Percentiles rank a stretch among this genome's conserved stretches.
phyloP scores from a whole-genome alignment of 768 basidiomycete genomes.

The Tulasnella sp. region DNA sequence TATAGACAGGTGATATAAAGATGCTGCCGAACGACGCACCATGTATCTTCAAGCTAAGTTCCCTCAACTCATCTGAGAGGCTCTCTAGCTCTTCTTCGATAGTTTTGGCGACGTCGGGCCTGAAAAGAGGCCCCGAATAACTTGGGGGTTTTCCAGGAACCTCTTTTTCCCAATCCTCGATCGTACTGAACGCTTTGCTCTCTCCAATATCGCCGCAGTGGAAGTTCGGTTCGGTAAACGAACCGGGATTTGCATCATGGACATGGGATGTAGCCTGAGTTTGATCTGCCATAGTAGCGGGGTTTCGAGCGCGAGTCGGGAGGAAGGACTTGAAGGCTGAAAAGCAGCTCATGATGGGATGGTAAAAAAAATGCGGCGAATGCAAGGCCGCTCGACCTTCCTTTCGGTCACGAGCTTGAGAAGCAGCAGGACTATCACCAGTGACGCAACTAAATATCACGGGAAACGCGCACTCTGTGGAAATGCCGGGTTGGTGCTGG shows the following conservation, averaged over 20 bases:
- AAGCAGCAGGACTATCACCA: neutral
- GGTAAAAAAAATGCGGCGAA: neutral
- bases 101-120: conserved; percentile 55
- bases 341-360: neutral
- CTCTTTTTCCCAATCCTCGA: conserved; percentile 10
- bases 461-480: neutral
- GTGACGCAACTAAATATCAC: neutral
- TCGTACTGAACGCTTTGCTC: neutral
- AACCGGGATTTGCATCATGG: neutral
- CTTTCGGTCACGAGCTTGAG: neutral
- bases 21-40: conserved; percentile 42
- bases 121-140: neutral
- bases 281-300: neutral
- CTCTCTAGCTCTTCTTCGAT: conserved; percentile 58
- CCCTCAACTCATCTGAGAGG: conserved; percentile 54
- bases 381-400: neutral
- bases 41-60: conserved; percentile 68
- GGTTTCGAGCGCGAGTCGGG: neutral
- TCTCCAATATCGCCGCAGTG: neutral
- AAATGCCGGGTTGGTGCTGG: neutral
- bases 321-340: neutral
- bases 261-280: neutral
- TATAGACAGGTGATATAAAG: neutral
- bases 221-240: neutral
- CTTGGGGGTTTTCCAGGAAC: neutral